These are phyloP conservation scores for Ascochyta viciae-villosae DNA, from an alignment of 2,329 filamentous ascomycete species.

Conservation along the genomic window DNA sequence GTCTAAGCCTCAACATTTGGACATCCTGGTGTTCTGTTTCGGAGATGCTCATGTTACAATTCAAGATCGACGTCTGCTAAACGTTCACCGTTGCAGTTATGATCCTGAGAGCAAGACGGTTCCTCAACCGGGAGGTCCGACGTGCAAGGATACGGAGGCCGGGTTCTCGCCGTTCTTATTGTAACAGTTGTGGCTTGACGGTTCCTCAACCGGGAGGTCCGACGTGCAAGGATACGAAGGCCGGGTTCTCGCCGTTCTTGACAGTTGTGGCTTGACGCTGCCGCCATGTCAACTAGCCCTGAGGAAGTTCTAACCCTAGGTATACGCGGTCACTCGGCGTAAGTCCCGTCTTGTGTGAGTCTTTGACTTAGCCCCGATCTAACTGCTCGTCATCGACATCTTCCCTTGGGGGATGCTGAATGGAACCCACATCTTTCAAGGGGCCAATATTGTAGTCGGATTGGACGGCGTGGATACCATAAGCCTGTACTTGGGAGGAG, in stretches of 20 bases:
- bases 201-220: constrained; percentile 9
- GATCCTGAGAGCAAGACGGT: not conserved
- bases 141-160: not conserved
- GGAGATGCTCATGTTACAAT: not conserved
- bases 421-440: constrained; percentile 5
- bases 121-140: constrained; percentile 10
- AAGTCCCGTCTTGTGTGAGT: not conserved
- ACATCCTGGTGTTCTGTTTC: not conserved
- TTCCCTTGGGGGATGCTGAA: not conserved
- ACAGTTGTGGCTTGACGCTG: constrained; percentile 4
- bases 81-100: not conserved
- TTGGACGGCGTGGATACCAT: constrained; percentile 6
- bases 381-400: constrained; percentile 8
- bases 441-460: not conserved
- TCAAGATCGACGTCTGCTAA: not conserved
- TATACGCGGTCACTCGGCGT: not conserved
- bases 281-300: constrained; percentile 1
- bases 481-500: constrained; percentile 9
- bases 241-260: constrained; percentile 4
- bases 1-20: not conserved
- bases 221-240: constrained; percentile 2
- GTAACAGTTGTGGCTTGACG: constrained; percentile 4
- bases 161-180: constrained; percentile 6
- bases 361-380: constrained; percentile 8
- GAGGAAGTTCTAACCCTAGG: not conserved